Base-by-base conservation (phyloP, 495 filamentous ascomycete species). In the Penicillium lividum region DNA sequence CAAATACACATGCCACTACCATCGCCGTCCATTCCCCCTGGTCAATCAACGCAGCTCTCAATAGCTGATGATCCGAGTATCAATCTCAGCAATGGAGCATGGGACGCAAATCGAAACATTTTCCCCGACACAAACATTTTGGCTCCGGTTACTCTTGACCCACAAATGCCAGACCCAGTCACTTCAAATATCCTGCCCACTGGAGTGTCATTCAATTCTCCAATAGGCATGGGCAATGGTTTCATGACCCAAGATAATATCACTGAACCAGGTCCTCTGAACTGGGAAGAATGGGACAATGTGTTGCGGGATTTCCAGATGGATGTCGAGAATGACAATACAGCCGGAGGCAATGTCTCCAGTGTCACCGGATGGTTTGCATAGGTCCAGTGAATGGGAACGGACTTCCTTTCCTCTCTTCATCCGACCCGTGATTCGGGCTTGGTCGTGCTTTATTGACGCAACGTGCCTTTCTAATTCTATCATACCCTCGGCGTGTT, bases 291-390 rank as follows among this genome's bases (percentile, higher is more conserved):
- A 28, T 80, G 79, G 75, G 78, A 80, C 47, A 70, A 77, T 28
- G 79, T 81, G 30, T 77, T 81, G 73, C 75, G 75, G 5, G 78
- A 82, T 31, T 82, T 79, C 55, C 73, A 82, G 46, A 69, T 71
- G 61, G 75, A 79, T 36, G 48, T 79, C 44, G 70, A 73, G 16
- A 70, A 74, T 22, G 65, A 67, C 0, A 62, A 67, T 29, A 18
- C 57, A 4, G 51, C 15, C 4, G 59, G 59, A 1, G 52, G 61
- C 4, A 68, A 67, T 45, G 68, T 61, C 15, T 61, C 56, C 27
- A 69, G 73, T 54, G 58, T 73, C n/a, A 58, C 66, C 7, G 68
- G 68, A 53, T 78, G 73, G 75, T 63, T 73, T 59, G 56, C 62
- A 43, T 72, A 40, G 61, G 40, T n/a, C 11, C 15, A 49, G 7